These are phyloP conservation scores for Sclerotinia subarctica DNA, from an alignment of 2,329 filamentous ascomycete genomes.

Conservation along the genomic window DNA sequence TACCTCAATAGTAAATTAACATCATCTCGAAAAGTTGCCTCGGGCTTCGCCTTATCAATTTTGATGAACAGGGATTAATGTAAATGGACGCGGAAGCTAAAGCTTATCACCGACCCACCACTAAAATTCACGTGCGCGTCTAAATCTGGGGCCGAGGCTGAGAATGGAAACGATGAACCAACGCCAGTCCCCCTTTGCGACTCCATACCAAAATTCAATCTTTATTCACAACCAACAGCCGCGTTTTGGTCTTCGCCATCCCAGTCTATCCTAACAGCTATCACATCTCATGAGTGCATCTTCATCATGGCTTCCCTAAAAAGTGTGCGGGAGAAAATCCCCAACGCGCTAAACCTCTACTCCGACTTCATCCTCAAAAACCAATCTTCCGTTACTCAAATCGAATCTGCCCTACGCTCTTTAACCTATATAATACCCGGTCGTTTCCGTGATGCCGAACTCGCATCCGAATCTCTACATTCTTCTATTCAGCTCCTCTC, in stretches of 20 bases:
- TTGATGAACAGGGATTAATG: slow-evolving; percentile 8
- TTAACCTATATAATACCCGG: slow-evolving; percentile 95
- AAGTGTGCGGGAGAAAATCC: slow-evolving; percentile 32
- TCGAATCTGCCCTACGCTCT: slow-evolving; percentile 88
- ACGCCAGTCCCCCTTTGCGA: slow-evolving; percentile 13
- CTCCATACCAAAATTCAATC: slow-evolving; percentile 1
- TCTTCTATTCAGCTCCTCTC: slow-evolving; percentile 86
- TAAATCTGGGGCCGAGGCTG: slow-evolving; percentile 18
- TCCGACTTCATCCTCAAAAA: slow-evolving; percentile 94
- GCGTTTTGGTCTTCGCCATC: neutral
- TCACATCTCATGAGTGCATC: slow-evolving; percentile 3
- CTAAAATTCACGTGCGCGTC: slow-evolving; percentile 17
- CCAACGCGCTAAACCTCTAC: slow-evolving; percentile 61
- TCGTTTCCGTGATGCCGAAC: slow-evolving; percentile 86
- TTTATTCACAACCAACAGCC: slow-evolving; percentile 1
- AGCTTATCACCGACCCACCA: slow-evolving; percentile 16
- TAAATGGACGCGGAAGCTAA: slow-evolving; percentile 2
- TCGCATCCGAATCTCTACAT: slow-evolving; percentile 89
- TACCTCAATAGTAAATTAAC: neutral
- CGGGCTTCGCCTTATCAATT: slow-evolving; percentile 13
- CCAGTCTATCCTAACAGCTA: neutral
- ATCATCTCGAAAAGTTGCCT: neutral
- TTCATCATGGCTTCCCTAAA: slow-evolving; percentile 24
- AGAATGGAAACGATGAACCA: slow-evolving; percentile 8
- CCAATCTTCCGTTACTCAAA: slow-evolving; percentile 86